Conservation (phyloP, 1,139 yeast genomes). For the Barnettozyma hawaiiensis region DNA sequence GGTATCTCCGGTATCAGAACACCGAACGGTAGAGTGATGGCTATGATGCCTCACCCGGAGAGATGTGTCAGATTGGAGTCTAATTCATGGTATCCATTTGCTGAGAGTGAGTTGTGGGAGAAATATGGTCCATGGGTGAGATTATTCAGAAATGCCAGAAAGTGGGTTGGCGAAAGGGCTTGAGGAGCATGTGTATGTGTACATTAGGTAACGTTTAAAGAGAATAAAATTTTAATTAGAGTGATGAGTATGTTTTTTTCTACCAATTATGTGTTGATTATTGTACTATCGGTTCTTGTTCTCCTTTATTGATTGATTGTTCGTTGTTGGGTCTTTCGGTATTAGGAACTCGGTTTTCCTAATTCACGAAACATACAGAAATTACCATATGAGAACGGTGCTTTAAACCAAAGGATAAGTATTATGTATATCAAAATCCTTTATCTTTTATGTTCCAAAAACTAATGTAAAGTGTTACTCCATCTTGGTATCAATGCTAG, state of each 20-base stretch:
- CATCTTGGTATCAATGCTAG: background rate
- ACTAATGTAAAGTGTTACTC: background rate
- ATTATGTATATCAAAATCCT: background rate
- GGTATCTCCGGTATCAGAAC: slow-evolving; percentile 93
- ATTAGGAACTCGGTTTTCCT: too few species aligned
- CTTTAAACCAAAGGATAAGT: background rate
- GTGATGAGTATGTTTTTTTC: too few species aligned
- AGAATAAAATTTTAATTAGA: background rate
- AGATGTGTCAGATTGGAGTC: slow-evolving; percentile 84
- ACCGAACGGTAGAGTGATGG: slow-evolving; percentile 90
- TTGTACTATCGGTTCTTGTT: too few species aligned
- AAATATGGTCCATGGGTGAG: slow-evolving; percentile 94
- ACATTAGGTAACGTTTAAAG: slow-evolving; percentile 3
- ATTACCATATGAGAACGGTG: too few species aligned
- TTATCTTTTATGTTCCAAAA: background rate
- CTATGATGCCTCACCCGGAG: slow-evolving; percentile 99
- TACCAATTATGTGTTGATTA: too few species aligned
- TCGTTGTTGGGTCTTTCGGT: too few species aligned
- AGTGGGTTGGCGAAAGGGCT: slow-evolving; percentile 63
- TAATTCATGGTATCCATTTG: slow-evolving; percentile 84
- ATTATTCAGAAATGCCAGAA: slow-evolving; percentile 88
- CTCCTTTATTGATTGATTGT: too few species aligned
- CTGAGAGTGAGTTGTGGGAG: slow-evolving; percentile 57
- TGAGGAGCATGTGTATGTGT: slow-evolving; percentile 1
- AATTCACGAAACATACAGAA: too few species aligned